Conservation (phyloP, 2,329 filamentous ascomycete genomes). For the Xylariaceae sp. region DNA sequence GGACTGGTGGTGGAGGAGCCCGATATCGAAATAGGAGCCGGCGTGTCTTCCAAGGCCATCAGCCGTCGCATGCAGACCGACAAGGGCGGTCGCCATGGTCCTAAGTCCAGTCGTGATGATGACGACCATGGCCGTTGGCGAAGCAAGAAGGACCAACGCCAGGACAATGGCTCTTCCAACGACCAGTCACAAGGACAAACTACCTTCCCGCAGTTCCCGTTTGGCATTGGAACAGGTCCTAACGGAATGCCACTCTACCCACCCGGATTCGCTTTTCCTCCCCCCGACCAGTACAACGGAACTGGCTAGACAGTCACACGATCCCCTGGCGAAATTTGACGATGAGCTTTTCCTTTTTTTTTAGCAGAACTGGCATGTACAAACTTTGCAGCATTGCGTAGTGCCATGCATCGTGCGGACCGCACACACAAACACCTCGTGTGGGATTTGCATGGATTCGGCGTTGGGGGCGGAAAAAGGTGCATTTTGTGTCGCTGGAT, state of each 20-base stretch:
- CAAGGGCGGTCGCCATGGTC: constrained; percentile 59
- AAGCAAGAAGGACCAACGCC: constrained; percentile 27
- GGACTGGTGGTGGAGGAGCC: constrained; percentile 94
- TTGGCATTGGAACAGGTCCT: constrained; percentile 40
- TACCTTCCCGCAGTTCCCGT: constrained; percentile 37
- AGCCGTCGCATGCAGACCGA: constrained; percentile 65
- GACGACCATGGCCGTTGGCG: constrained; percentile 28
- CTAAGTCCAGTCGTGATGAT: constrained; percentile 52
- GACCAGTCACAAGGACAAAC: constrained; percentile 21
- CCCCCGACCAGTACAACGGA: constrained; percentile 25
- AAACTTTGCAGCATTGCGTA: not conserved
- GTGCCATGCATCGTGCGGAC: not conserved
- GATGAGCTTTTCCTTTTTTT: not conserved
- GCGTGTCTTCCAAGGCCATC: constrained; percentile 89
- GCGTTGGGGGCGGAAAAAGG: not conserved
- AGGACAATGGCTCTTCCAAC: constrained; percentile 28
- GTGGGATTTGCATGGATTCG: not conserved
- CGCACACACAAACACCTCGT: not conserved
- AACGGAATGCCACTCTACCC: constrained; percentile 49
- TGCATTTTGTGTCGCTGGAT: not conserved
- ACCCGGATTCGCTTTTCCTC: constrained; percentile 40
- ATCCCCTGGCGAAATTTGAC: not conserved
- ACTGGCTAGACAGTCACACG: constrained; percentile 1
- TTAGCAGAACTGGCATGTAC: not conserved
- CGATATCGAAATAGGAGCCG: constrained; percentile 96